Percentiles rank a stretch among this genome's conserved stretches.
These are phyloP conservation scores for Gomphus sp. DNA, from an alignment of 1,284 basidiomycete genomes.

Conservation along the genomic window DNA sequence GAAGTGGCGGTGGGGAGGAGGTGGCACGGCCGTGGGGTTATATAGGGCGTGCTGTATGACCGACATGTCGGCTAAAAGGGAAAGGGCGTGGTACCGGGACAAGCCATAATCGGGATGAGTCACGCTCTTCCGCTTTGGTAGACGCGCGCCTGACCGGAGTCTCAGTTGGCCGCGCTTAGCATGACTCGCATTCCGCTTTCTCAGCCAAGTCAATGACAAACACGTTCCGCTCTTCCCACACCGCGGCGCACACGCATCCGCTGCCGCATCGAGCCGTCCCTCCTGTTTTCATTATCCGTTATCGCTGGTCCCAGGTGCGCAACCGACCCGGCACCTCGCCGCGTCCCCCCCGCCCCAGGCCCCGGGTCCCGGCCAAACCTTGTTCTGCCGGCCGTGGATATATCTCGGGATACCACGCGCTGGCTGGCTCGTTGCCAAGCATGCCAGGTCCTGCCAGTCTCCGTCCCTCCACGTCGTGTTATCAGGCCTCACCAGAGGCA, in stretches of 20 bases:
- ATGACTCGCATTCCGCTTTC: not conserved
- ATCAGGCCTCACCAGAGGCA: no score
- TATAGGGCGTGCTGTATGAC: not conserved
- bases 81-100: not conserved
- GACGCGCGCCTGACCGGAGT: not conserved
- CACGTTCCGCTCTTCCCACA: not conserved
- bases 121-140: not conserved
- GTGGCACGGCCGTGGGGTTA: not conserved
- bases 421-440: no score
- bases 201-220: not conserved
- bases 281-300: no score
- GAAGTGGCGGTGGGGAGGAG: not conserved
- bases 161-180: not conserved
- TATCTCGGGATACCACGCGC: no score
- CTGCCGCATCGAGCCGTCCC: no score
- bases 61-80: slow-evolving; percentile 1
- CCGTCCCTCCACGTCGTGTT: no score
- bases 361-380: no score
- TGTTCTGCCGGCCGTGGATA: no score
- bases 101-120: not conserved
- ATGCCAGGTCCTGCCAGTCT: no score
- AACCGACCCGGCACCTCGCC: no score
- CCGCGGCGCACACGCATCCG: not conserved
- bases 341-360: no score
- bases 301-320: no score